Conservation (phyloP, 805 yeast species). For the Kazachstania viticola region DNA sequence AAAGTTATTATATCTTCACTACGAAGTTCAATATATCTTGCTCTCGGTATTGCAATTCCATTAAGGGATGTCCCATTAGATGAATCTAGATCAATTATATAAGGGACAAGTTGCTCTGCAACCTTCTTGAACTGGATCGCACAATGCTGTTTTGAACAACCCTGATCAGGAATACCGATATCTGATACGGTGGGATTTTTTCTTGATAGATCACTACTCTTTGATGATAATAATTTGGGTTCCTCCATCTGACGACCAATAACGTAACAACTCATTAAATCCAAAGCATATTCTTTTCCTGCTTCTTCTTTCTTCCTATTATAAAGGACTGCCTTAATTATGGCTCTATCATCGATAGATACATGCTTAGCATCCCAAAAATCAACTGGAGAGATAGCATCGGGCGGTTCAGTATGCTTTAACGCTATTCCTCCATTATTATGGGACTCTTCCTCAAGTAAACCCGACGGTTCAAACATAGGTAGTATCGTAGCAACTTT, state of each 20-base stretch:
- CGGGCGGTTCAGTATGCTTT: slow-evolving; percentile 30
- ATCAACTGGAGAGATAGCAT: slow-evolving; percentile 19
- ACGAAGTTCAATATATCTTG: slow-evolving; percentile 33
- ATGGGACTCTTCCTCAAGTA: slow-evolving; percentile 31
- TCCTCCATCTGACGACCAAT: slow-evolving; percentile 27
- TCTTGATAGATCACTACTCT: slow-evolving; percentile 4
- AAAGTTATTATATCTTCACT: slow-evolving; percentile 33
- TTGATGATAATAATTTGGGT: no score
- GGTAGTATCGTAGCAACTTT: slow-evolving; percentile 10
- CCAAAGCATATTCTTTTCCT: slow-evolving; percentile 14
- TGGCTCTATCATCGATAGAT: slow-evolving; percentile 13
- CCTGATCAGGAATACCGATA: slow-evolving; percentile 26
- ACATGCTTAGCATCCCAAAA: slow-evolving; percentile 9
- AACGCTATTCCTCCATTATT: slow-evolving; percentile 27
- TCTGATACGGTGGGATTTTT: slow-evolving; percentile 26
- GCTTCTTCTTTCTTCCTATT: slow-evolving; percentile 18
- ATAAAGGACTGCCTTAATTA: slow-evolving; percentile 25
- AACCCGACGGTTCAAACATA: slow-evolving; percentile 31
- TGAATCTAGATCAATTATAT: slow-evolving; percentile 36
- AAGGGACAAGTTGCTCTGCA: slow-evolving; percentile 21
- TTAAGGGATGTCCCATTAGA: slow-evolving; percentile 37
- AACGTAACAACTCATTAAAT: slow-evolving; percentile 20
- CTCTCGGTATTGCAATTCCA: slow-evolving; percentile 28
- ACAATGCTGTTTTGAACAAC: slow-evolving; percentile 39
- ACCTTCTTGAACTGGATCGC: slow-evolving; percentile 34